Base-by-base conservation (phyloP, 768 basidiomycete genomes). In the Lactarius trivialis region DNA sequence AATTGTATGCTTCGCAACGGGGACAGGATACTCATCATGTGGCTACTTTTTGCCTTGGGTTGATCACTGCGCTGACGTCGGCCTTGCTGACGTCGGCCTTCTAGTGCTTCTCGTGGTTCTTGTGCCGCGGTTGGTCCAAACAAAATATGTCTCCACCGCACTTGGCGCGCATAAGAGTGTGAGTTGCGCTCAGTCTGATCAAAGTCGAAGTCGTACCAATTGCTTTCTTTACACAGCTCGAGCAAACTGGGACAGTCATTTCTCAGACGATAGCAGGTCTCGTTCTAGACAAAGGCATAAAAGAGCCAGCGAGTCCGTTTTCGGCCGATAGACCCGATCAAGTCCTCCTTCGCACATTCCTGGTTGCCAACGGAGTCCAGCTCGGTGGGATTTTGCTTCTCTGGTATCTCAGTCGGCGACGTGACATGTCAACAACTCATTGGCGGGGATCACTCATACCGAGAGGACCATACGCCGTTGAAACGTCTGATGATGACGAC, bases 161-260 rank as follows among this genome's bases (percentile, higher is more conserved):
- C 76, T 91, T 0, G 89, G 88, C 1, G 83, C 85, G 7, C 88
- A 91, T 70, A 91, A 91, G 71, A 84, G 85, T 70, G 89, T 89
- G 74, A 64, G 85, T 21, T 32, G 17, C 32, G 21, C 32, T 32
- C 73, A 48, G 21, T 59, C 39, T 26, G 56, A 33, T 24, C 7
- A 5, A 51, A 30, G 17, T 51, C 17, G 11, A 28, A 32, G 30
- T 11, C 15, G 32, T 30, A 17, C 30, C 12, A 17, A 51, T 51
- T 8, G 7, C 50, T 28, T 21, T 17, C 15, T 39, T 30, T 11
- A 51, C 59, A 48, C 60, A 90, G 88, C 75, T 91, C 61, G 89
- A 91, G 70, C 84, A 88, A 71, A 83, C 85, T 2, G 88, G 88
- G 1, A 82, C 85, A 3, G 87, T 85, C 0, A 80, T 89, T 58